phyloP scores from a whole-genome alignment of 345 rosid species.

The Brassica nigra region DNA sequence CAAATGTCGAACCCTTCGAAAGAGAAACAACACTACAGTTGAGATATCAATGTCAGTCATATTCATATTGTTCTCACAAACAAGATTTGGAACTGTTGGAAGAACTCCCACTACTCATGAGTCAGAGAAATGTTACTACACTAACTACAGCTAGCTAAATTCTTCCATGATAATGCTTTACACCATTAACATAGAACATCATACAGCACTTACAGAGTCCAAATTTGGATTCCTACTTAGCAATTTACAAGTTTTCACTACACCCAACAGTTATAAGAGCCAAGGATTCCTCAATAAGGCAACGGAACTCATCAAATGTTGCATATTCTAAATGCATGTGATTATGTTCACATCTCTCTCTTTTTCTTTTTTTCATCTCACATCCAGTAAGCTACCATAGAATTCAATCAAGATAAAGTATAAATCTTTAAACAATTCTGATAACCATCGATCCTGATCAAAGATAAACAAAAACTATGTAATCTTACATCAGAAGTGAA shows the following conservation, averaged over 20 bases:
- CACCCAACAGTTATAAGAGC: background rate
- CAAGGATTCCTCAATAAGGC: background rate
- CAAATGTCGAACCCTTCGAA: constrained; percentile 80
- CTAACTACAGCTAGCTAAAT: constrained; percentile 2
- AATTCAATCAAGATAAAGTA: background rate
- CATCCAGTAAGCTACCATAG: background rate
- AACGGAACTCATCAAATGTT: constrained; percentile 1
- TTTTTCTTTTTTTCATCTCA: background rate
- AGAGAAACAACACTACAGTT: constrained; percentile 25
- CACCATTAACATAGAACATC: background rate
- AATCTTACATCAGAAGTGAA: too few species aligned
- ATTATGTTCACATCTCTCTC: background rate
- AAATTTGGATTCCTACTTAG: constrained; percentile 11
- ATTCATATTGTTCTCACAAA: background rate
- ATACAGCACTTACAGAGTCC: background rate
- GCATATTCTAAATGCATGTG: background rate
- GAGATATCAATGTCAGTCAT: too few species aligned
- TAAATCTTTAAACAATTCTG: background rate
- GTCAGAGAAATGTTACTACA: background rate
- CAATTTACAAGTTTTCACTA: background rate
- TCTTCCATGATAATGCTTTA: background rate
- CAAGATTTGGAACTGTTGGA: background rate
- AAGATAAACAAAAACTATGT: too few species aligned
- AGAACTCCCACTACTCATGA: constrained; percentile 6
- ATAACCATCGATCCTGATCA: background rate